Percentiles rank a stretch among this genome's conserved stretches.
Conservation (phyloP, 768 basidiomycete genomes). For the Termitomyces sp. region DNA sequence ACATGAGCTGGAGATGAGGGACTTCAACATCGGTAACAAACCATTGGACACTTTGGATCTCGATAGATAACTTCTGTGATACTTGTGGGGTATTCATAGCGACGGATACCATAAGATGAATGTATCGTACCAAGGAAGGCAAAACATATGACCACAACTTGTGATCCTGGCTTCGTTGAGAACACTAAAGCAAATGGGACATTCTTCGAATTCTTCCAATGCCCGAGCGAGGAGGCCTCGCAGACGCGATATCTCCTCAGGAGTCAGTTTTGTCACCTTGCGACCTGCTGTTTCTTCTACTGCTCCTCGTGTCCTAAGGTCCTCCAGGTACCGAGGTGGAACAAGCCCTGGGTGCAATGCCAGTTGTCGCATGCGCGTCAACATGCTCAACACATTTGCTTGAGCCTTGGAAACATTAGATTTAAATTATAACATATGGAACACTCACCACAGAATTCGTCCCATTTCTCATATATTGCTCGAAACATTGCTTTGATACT, state of each 20-base stretch:
- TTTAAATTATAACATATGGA: background rate
- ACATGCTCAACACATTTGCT: constrained; percentile 69
- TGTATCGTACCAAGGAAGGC: constrained; percentile 53
- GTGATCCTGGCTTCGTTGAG: constrained; percentile 68
- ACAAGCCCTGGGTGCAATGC: constrained; percentile 75
- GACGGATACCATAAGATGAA: background rate
- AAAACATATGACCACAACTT: constrained; percentile 67
- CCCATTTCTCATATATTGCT: constrained; percentile 43
- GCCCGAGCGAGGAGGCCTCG: constrained; percentile 56
- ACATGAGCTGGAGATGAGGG: background rate
- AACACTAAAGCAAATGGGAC: constrained; percentile 66
- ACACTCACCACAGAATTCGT: constrained; percentile 36
- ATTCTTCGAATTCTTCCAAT: constrained; percentile 81
- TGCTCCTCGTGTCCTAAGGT: constrained; percentile 40
- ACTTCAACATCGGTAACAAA: constrained; percentile 18
- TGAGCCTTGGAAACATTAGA: constrained; percentile 39
- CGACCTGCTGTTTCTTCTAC: constrained; percentile 22
- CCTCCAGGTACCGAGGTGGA: constrained; percentile 64
- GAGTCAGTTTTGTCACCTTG: constrained; percentile 35
- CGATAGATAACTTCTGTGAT: constrained; percentile 66
- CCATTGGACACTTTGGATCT: constrained; percentile 82
- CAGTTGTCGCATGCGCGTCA: constrained; percentile 84
- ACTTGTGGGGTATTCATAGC: constrained; percentile 25
- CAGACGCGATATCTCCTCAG: constrained; percentile 49
- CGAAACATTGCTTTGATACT: constrained; percentile 57